Percentiles rank a stretch among this genome's conserved stretches.
phyloP scores from a whole-genome alignment of 495 filamentous ascomycete species.

The Daldinia loculata region DNA sequence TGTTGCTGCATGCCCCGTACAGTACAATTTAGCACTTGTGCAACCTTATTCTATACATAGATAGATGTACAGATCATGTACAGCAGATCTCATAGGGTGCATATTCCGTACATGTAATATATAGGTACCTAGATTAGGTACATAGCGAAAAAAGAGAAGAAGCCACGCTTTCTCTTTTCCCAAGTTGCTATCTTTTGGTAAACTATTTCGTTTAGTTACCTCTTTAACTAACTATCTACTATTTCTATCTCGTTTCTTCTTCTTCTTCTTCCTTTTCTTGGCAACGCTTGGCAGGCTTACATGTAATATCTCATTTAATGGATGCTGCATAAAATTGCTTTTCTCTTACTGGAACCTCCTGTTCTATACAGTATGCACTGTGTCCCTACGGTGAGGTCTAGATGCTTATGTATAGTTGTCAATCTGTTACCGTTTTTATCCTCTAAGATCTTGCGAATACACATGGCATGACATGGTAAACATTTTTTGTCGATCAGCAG shows the following conservation, averaged over 20 bases:
- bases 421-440: slow-evolving; percentile 37
- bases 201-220: background rate
- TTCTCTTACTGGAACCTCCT: background rate
- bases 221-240: too few species aligned
- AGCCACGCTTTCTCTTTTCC: background rate
- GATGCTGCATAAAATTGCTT: slow-evolving; percentile 6
- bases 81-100: background rate
- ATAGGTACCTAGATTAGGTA: background rate
- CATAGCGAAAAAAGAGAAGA: background rate
- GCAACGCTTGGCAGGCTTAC: slow-evolving; percentile 15
- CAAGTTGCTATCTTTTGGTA: background rate
- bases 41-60: slow-evolving; percentile 4
- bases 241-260: slow-evolving; percentile 1
- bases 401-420: slow-evolving; percentile 16
- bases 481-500: slow-evolving; percentile 33
- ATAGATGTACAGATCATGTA: background rate
- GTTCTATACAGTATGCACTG: slow-evolving; percentile 7
- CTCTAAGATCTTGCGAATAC: slow-evolving; percentile 28
- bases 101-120: too few species aligned
- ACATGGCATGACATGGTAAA: slow-evolving; percentile 35
- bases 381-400: slow-evolving; percentile 10
- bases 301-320: background rate
- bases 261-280: background rate
- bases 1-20: slow-evolving; percentile 16
- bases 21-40: slow-evolving; percentile 2